These are phyloP conservation scores for Aurantiochytrium sp. DNA, from an alignment of 108 stramenopile genomes.

Conservation along the genomic window DNA sequence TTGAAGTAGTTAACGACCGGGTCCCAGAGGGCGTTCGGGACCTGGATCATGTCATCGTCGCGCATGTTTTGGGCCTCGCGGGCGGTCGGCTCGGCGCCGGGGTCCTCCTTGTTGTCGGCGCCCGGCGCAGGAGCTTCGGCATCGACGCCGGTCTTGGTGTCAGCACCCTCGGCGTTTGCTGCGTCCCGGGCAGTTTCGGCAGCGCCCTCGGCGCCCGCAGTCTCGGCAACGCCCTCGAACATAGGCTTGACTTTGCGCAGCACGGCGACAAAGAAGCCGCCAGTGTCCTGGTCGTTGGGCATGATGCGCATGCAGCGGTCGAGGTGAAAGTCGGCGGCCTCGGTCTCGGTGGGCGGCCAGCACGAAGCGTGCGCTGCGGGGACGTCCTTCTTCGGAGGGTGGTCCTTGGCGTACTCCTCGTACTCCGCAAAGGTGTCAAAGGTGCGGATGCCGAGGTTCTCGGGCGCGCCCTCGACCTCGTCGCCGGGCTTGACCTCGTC, in stretches of 20 bases:
- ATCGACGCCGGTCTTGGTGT: not conserved
- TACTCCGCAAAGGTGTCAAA: not conserved
- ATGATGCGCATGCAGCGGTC: slow-evolving; percentile 84
- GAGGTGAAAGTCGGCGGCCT: slow-evolving; percentile 67
- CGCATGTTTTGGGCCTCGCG: not conserved
- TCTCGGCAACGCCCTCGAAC: not conserved
- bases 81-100: not conserved
- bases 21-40: not conserved
- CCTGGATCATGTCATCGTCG: not conserved
- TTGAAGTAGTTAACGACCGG: not conserved
- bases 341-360: slow-evolving; percentile 75
- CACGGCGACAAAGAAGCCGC: slow-evolving; percentile 93
- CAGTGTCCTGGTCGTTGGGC: slow-evolving; percentile 95
- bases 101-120: not conserved
- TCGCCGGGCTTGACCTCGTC: not conserved
- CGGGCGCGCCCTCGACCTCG: not conserved
- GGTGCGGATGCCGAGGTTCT: not conserved
- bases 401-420: not conserved
- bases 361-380: not conserved
- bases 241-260: slow-evolving; percentile 64
- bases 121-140: not conserved
- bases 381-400: not conserved
- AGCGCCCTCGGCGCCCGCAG: not conserved
- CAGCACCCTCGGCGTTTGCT: not conserved
- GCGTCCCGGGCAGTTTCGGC: not conserved